phyloP scores from a whole-genome alignment of 208 protist species.

The Acanthamoeba healyi region DNA sequence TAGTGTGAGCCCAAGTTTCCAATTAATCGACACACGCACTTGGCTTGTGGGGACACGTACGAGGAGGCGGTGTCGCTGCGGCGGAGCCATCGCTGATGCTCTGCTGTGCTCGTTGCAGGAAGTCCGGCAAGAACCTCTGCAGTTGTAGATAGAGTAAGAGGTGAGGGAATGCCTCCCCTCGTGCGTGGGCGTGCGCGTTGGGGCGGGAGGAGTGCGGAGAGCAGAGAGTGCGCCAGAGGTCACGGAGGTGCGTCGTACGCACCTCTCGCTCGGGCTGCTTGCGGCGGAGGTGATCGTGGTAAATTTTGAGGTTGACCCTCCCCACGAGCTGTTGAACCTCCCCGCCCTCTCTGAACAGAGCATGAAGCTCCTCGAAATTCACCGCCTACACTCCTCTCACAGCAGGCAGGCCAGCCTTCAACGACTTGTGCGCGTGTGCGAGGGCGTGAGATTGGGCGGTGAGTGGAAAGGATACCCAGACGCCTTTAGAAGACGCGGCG shows the following conservation, averaged over 20 bases:
- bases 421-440: not conserved
- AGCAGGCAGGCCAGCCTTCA: not conserved
- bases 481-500: not conserved
- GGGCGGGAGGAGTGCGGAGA: no score
- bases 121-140: constrained; percentile 26
- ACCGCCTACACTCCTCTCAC: not conserved
- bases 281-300: not conserved
- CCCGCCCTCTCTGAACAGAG: not conserved
- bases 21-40: no score
- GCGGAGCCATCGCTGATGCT: not conserved
- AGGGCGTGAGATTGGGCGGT: not conserved
- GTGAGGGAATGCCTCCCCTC: not conserved
- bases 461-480: not conserved
- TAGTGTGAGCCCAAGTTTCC: no score
- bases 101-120: not conserved
- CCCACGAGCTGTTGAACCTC: not conserved
- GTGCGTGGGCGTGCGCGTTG: not conserved
- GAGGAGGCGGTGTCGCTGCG: not conserved
- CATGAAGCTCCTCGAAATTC: not conserved
- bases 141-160: not conserved
- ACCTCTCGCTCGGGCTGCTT: not conserved
- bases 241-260: not conserved
- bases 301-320: constrained; percentile 12
- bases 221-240: no score
- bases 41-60: no score